phyloP scores from a whole-genome alignment of 2,329 filamentous ascomycete genomes.

The Fusarium drepaniforme region DNA sequence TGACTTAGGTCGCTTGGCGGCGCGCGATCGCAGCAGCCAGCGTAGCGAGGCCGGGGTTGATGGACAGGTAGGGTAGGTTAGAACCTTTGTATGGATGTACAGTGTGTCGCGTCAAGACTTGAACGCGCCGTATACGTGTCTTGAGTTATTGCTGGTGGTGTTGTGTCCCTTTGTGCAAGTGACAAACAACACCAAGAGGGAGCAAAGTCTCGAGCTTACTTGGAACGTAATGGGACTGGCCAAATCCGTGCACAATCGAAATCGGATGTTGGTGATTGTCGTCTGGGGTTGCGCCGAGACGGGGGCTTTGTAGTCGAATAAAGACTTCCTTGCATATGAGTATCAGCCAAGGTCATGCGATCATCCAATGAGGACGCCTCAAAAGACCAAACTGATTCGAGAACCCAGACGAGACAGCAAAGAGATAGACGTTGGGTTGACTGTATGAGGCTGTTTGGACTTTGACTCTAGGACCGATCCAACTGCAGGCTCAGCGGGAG shows the following conservation, averaged over 20 bases:
- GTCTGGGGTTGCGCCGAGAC: conserved; percentile 4
- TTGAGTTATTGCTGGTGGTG: conserved; percentile 7
- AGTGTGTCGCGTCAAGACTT: conserved; percentile 5
- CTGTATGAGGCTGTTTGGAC: conserved; percentile 12
- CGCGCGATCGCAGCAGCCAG: conserved; percentile 11
- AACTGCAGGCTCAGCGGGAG: conserved; percentile 21
- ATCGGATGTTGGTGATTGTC: neutral
- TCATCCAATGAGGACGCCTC: conserved; percentile 6
- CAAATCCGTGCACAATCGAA: neutral
- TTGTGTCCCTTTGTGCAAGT: neutral
- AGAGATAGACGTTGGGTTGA: neutral
- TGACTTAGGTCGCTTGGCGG: conserved; percentile 18
- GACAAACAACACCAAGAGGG: neutral
- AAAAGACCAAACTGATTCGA: neutral
- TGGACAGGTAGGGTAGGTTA: neutral
- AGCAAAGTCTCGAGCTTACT: neutral
- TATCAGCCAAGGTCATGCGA: conserved; percentile 14
- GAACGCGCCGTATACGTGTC: neutral
- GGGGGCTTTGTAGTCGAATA: conserved; percentile 9
- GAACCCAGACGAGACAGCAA: conserved; percentile 4
- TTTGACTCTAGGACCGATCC: conserved; percentile 8
- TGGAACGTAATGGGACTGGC: neutral
- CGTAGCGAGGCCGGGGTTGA: conserved; percentile 18
- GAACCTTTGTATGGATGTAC: neutral
- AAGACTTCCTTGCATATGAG: conserved; percentile 7